Base-by-base conservation (phyloP, 306 rosid genomes). In the Coriaria nepalensis region DNA sequence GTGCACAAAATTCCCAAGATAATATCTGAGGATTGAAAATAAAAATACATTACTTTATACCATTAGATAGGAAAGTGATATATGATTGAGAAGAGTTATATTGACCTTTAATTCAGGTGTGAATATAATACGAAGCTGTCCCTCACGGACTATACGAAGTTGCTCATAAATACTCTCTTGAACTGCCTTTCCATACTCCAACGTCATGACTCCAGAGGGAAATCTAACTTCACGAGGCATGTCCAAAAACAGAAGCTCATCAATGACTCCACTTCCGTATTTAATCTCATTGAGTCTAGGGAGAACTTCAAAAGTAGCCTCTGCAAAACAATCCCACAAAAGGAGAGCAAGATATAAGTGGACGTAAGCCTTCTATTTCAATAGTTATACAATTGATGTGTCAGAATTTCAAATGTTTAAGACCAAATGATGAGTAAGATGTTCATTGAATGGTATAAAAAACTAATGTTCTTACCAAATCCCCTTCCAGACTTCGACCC, bases 401-500 rank as follows among this genome's bases (percentile, higher is more conserved):
- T 40, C 14, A 41, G 59, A 54, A 32, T 10, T 39, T 52, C 9
- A 52, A 37, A 15, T 1, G 29, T 37, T 51, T 5, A 51, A 52
- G 10, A 38, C 15, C 11, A 4, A 41, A 41, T 41, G 6, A 41
- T 41, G 45, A 41, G 9, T 4, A 7, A 45, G 20, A 13, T 11
- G 49, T 11, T 45, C 20, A 45, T n/a, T 10, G 6, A n/a, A 5
- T n/a, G 8, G 29, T 12, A 6, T 2, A 32, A 8, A 14, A 9
- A 37, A 10, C 10, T 29, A 32, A 45, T 15, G 15, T 55, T 59
- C 87, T 77, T 75, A 92, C 98, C 94, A 72, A 92, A 92, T 36
- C 98, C 98, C 76, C 81, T 75, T 75, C 98, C 98, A 61, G 98
- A 92, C 78, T 86, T 92, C 33, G 88, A 75, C 47, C 87, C 88